phyloP scores from a whole-genome alignment of 768 basidiomycete genomes.

The Phanerochaete sordida region DNA sequence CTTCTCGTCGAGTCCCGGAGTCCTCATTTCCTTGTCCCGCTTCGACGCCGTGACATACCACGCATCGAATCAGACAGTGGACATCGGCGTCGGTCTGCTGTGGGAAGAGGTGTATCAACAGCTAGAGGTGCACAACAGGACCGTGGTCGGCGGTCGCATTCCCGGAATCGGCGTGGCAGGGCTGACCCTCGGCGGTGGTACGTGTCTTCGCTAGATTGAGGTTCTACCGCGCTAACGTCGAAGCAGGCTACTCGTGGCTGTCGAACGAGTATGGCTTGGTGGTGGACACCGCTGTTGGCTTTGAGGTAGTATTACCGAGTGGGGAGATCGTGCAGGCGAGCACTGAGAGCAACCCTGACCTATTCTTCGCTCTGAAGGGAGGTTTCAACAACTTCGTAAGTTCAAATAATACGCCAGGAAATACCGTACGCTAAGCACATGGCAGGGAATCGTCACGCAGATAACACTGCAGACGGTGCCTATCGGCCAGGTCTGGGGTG shows the following conservation, averaged over 20 bases:
- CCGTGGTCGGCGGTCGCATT: conserved; percentile 56
- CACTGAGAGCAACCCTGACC: conserved; percentile 31
- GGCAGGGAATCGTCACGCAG: conserved; percentile 54
- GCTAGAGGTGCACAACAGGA: conserved; percentile 44
- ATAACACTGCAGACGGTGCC: conserved; percentile 53
- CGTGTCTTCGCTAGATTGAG: conserved; percentile 1
- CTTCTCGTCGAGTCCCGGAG: conserved; percentile 33
- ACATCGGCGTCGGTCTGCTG: conserved; percentile 37
- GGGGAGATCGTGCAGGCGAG: conserved; percentile 36
- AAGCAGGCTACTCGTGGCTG: conserved; percentile 57
- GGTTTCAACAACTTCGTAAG: conserved; percentile 59
- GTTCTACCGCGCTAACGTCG: neutral
- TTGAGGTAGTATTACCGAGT: conserved; percentile 54
- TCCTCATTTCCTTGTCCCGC: conserved; percentile 29
- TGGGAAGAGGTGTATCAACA: conserved; percentile 67
- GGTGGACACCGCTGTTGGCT: conserved; percentile 47
- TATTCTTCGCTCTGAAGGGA: conserved; percentile 49
- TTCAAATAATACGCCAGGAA: neutral
- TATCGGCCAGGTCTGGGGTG: conserved; percentile 56
- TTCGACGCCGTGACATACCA: conserved; percentile 25
- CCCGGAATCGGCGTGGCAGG: conserved; percentile 37
- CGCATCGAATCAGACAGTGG: conserved; percentile 14
- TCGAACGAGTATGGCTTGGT: conserved; percentile 60
- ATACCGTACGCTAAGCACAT: neutral
- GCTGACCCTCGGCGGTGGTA: conserved; percentile 49